A percentile compares a stretch with the other conserved stretches of the same genome.
Evolutionary conservation across 768 basidiomycete species (phyloP).

Genomic region (Daedaleopsis nitida): DNA sequence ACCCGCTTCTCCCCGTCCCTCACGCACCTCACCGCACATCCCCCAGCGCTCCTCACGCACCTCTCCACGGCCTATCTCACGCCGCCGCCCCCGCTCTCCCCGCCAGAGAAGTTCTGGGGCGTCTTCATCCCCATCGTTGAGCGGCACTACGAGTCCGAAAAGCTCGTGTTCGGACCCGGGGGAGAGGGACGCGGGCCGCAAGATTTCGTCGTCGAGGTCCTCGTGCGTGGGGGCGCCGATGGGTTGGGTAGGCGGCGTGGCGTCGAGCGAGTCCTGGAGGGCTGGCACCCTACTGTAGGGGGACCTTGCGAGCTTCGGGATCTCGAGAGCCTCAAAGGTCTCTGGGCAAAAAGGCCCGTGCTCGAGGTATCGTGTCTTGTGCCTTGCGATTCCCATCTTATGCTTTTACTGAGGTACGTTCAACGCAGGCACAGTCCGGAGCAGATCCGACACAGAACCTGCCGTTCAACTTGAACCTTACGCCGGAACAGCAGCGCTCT

Average conservation of each 20-base stretch:
- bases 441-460: slow-evolving; percentile 66
- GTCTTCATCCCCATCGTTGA: slow-evolving; percentile 73
- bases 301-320: slow-evolving; percentile 49
- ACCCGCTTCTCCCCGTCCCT: slow-evolving; percentile 67
- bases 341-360: slow-evolving; percentile 31
- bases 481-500: slow-evolving; percentile 76
- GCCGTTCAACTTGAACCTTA: slow-evolving; percentile 89
- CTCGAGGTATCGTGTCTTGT: slow-evolving; percentile 33
- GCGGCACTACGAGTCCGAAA: slow-evolving; percentile 58
- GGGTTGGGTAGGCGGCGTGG: slow-evolving; percentile 50
- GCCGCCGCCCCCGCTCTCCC: slow-evolving; percentile 60
- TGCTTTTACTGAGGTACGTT: not conserved
- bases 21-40: slow-evolving; percentile 66
- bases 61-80: slow-evolving; percentile 72
- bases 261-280: slow-evolving; percentile 65
- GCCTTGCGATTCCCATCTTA: not conserved
- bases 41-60: slow-evolving; percentile 66
- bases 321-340: slow-evolving; percentile 52
- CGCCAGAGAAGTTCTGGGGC: slow-evolving; percentile 76
- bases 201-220: slow-evolving; percentile 65
- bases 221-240: slow-evolving; percentile 45
- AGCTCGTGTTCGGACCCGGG: slow-evolving; percentile 56
- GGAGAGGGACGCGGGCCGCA: slow-evolving; percentile 51
- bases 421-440: slow-evolving; percentile 26
- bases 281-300: slow-evolving; percentile 45